Evolutionary conservation across 768 basidiomycete genomes (phyloP).

Genomic region (Sarcomyxa edulis): DNA sequence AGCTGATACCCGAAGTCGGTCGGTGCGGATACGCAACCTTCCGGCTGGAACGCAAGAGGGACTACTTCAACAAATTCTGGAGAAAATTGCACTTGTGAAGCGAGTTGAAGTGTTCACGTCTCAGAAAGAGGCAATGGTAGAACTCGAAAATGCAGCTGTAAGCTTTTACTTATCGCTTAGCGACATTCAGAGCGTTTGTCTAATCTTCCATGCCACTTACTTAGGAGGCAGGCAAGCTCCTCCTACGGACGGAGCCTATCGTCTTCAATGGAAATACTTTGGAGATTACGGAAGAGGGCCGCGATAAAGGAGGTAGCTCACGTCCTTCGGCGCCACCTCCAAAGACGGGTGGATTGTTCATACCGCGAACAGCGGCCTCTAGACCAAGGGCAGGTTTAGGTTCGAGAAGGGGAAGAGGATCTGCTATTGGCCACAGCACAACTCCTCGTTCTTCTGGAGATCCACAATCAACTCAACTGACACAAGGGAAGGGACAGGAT

Average conservation of each 20-base stretch:
- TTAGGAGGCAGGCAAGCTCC: slow-evolving; percentile 85
- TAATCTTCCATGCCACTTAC: no score
- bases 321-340: slow-evolving; percentile 27
- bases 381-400: slow-evolving; percentile 72
- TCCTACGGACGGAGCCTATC: slow-evolving; percentile 69
- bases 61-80: slow-evolving; percentile 82
- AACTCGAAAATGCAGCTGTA: slow-evolving; percentile 63
- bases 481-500: slow-evolving; percentile 59
- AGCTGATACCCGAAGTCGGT: slow-evolving; percentile 60
- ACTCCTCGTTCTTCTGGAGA: slow-evolving; percentile 14
- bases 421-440: slow-evolving; percentile 6
- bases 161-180: slow-evolving; percentile 15
- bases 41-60: slow-evolving; percentile 83
- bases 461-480: slow-evolving; percentile 15
- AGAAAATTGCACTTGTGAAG: slow-evolving; percentile 66
- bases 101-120: slow-evolving; percentile 73
- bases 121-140: slow-evolving; percentile 55
- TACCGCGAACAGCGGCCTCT: slow-evolving; percentile 60
- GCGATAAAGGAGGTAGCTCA: slow-evolving; percentile 21
- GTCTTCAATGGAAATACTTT: slow-evolving; percentile 60
- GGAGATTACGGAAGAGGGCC: slow-evolving; percentile 51
- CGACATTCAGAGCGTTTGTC: not conserved
- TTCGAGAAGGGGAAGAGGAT: slow-evolving; percentile 34
- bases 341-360: slow-evolving; percentile 49
- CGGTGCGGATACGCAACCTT: slow-evolving; percentile 71